Evolutionary conservation across 2,329 filamentous ascomycete species (phyloP), one percentile per base, ranked within the genome.

Genomic region (Pyrenophora teres): DNA sequence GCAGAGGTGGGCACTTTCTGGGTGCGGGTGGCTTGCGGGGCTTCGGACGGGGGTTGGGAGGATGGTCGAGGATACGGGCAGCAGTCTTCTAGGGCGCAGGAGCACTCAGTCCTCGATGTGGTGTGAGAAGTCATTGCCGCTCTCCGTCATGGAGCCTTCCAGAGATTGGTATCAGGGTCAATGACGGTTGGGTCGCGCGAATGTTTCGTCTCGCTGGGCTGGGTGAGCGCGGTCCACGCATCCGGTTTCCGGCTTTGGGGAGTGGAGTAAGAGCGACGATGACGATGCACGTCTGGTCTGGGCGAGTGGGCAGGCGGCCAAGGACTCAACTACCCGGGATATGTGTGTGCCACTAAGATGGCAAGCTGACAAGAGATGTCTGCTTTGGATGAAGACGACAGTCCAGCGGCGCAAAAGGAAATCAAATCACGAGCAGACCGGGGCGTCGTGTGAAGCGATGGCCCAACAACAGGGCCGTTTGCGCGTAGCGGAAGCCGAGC

Each of bases 81-180:
- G 46, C 15, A 15, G 15, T 15, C 15, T 15, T 50, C 21, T 54
- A 23, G 51, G 62, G 56, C 54, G 55, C 57, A 45, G 47, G 56
- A 59, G 59, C 61, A 58, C 55, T 58, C 54, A 40, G 39, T 62
- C 51, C 54, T 50, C 41, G 60, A 57, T 44, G 54, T 47, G 49
- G 52, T 33, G 51, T 58, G 57, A 58, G 63, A 58, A 59, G 62
- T 52, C 63, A 67, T 67, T 57, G 60, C 62, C 60, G 52, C 52
- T 57, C 54, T 50, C 53, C 53, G 51, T 43, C 50, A 38, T 46
- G 47, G 52, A 56, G 49, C 25, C 39, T 48, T 47, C 46, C 40
- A n/a, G 16, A 40, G 25, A 37, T 45, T 47, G 50, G 46, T 46
- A 38, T 45, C 40, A 51, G 42, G 32, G 45, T 46, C 53, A 53